Conservation (phyloP, 805 yeast species). For the Candida railenensis region DNA sequence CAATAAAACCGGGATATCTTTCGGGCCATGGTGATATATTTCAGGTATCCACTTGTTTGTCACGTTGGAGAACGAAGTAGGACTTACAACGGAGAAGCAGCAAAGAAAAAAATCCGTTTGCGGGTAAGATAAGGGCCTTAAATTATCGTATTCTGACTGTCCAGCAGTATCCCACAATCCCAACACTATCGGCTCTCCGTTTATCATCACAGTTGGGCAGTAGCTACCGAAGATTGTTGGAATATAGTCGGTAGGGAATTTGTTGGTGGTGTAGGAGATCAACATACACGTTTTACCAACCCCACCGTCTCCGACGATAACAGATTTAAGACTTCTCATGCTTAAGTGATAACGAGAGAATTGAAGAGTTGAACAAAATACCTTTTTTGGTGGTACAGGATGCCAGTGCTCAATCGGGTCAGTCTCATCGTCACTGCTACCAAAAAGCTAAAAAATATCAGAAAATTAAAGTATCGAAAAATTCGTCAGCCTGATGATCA, state of each 20-base stretch:
- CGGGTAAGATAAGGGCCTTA: slow-evolving; percentile 87
- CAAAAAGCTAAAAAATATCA: too few relatives aligned
- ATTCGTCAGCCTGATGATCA: too few relatives aligned
- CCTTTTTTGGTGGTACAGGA: neutral
- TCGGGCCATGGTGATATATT: slow-evolving; percentile 78
- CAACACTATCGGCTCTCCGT: slow-evolving; percentile 76
- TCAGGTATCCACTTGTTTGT: slow-evolving; percentile 79
- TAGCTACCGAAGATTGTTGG: slow-evolving; percentile 95
- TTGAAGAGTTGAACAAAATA: neutral
- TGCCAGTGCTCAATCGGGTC: too few relatives aligned
- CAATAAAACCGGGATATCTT: slow-evolving; percentile 62
- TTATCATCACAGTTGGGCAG: slow-evolving; percentile 80
- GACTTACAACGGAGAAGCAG: slow-evolving; percentile 83
- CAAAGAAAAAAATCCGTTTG: slow-evolving; percentile 86
- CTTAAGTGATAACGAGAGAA: too few relatives aligned
- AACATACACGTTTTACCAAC: slow-evolving; percentile 91
- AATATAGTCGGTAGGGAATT: slow-evolving; percentile 89
- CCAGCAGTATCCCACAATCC: slow-evolving; percentile 98
- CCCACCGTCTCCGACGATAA: slow-evolving; percentile 94
- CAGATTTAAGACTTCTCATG: slow-evolving; percentile 89
- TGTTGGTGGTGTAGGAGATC: slow-evolving; percentile 86
- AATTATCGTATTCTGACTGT: slow-evolving; percentile 86
- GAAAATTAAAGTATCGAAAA: too few relatives aligned
- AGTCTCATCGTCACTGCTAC: too few relatives aligned
- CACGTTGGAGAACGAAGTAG: slow-evolving; percentile 77